Evolutionary conservation across 2,329 filamentous ascomycete genomes (phyloP), one percentile per base, ranked within the genome.

Genomic region (Colletotrichum camelliae): DNA sequence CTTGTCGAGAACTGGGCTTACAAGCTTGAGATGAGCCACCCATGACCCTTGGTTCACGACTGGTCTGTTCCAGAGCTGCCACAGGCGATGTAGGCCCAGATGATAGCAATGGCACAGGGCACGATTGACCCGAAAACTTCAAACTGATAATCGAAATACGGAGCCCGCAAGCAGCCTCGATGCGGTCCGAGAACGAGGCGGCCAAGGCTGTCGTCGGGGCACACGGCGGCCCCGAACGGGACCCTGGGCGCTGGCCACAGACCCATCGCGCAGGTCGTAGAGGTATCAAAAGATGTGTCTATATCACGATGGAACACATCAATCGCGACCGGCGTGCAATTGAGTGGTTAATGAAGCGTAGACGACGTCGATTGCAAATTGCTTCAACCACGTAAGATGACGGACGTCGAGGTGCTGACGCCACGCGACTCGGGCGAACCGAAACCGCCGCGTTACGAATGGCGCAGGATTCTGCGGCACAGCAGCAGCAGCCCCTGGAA

Each of bases 251-350:
- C 15, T 13, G 7, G 58, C 29, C 58, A 31, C 12, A 61, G 6
- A 61, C 18, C 29, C 58, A 61, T 61, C 0, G 16, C 1, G 2
- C 4, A 58, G 55, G 12, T 58, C 0, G 13, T 2, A 4, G 55
- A 29, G n/a, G 1, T 18, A 3, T 13, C 6, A 21, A 13, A 13
- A 13, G 1, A 13, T 52, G n/a, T 1, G 18, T 1, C 12, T 52
- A 21, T 52, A 1, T 4, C 43, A 13, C 4, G 2, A 7, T 2
- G 0, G 18, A 21, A 52, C 5, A 21, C n/a, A 21, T 21, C 1
- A 13, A 1, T 52, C 0, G 43, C 43, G n/a, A 7, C n/a, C 2
- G 3, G 0, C 1, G n/a, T 0, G 43, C 6, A 52, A 13, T 52
- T 52, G 43, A 24, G 43, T 2, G 3, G 10, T 48, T 21, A 21